Evolutionary conservation across 1,284 basidiomycete genomes (phyloP).

Genomic region (Microbotryum saponariae): DNA sequence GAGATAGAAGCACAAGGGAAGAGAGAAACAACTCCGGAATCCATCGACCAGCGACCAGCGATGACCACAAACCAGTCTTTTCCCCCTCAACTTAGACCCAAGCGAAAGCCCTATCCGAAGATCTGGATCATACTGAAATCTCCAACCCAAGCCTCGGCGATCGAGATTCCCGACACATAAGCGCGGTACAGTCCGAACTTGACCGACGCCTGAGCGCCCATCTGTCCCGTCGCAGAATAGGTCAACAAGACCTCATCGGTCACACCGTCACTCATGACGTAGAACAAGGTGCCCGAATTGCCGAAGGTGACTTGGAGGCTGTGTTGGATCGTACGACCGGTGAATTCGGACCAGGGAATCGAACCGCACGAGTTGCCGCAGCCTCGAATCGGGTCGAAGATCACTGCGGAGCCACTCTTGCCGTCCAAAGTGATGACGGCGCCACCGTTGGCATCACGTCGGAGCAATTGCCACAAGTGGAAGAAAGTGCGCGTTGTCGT

Average conservation of each 20-base stretch:
- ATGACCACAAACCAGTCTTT: no score
- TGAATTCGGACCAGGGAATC: neutral
- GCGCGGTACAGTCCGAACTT: neutral
- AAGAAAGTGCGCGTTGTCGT: neutral
- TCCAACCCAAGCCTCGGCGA: constrained; percentile 3
- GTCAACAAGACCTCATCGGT: neutral
- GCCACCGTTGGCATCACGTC: neutral
- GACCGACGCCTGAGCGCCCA: neutral
- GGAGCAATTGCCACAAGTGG: constrained; percentile 6
- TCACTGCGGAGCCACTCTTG: neutral
- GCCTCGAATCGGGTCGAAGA: neutral
- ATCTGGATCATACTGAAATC: neutral
- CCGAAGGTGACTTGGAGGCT: constrained; percentile 4
- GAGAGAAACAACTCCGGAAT: no score
- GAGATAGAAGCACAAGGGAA: no score
- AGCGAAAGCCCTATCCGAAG: no score
- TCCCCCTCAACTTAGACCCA: no score
- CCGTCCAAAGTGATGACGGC: neutral
- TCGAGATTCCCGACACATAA: neutral
- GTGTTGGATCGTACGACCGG: constrained; percentile 1
- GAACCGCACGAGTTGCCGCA: constrained; percentile 3
- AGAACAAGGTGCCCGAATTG: neutral
- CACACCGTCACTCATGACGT: neutral
- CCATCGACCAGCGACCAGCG: no score
- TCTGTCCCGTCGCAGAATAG: neutral